Conservation (phyloP, 2,329 filamentous ascomycete species). For the Elsinoe batatas region DNA sequence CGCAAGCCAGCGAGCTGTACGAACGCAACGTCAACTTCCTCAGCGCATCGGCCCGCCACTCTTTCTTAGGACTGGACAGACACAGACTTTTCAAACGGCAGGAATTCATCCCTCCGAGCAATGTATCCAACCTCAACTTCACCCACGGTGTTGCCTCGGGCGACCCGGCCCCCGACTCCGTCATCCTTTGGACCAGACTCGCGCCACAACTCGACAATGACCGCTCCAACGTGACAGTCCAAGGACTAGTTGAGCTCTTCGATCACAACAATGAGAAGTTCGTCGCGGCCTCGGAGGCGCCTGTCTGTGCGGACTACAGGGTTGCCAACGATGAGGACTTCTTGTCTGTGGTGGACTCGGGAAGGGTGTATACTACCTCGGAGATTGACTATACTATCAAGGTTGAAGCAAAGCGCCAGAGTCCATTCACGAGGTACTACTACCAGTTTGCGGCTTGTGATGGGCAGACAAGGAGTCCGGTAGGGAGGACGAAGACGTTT, state of each 20-base stretch:
- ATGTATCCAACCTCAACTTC: constrained; percentile 46
- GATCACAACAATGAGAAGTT: constrained; percentile 22
- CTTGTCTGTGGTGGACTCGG: constrained; percentile 24
- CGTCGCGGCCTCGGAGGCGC: constrained; percentile 18
- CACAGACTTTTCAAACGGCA: constrained; percentile 50
- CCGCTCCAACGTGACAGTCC: constrained; percentile 22
- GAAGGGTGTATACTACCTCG: constrained; percentile 21
- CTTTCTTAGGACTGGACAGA: constrained; percentile 53
- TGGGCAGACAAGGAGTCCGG: constrained; percentile 18
- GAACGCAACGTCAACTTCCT: constrained; percentile 54
- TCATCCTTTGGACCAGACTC: constrained; percentile 9
- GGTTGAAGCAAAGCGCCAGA: constrained; percentile 20
- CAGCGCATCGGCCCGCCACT: constrained; percentile 55
- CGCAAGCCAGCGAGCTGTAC: neutral
- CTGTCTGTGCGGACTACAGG: constrained; percentile 19
- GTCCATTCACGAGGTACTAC: constrained; percentile 22
- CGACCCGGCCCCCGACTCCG: neutral
- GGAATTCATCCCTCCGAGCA: constrained; percentile 34
- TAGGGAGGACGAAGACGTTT: constrained; percentile 24
- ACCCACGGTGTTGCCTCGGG: constrained; percentile 47
- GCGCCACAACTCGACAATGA: constrained; percentile 18
- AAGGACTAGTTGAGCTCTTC: constrained; percentile 20
- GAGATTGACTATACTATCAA: constrained; percentile 25
- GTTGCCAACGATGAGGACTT: constrained; percentile 17
- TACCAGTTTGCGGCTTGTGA: constrained; percentile 22